These are phyloP conservation scores for Kluyveromyces marxianus DNA, from an alignment of 1,139 yeast species.

Conservation along the genomic window DNA sequence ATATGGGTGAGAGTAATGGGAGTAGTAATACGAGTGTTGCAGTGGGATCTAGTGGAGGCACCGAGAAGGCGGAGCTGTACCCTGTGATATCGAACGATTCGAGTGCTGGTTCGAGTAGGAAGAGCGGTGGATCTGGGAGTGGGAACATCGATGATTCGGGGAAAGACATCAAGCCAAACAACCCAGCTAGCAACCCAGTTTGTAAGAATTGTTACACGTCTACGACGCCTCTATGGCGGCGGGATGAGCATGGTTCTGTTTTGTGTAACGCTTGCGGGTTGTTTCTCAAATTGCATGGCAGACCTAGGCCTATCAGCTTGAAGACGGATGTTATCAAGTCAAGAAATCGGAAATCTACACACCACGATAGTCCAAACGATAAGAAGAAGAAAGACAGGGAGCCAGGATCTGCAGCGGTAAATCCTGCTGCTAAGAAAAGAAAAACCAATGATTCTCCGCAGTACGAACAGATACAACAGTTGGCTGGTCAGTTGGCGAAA, in stretches of 20 bases:
- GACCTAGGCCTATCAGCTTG: constrained; percentile 83
- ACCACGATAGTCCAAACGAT: constrained; percentile 27
- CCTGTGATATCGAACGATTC: constrained; percentile 1
- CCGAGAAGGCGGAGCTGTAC: neutral
- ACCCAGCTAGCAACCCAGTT: constrained; percentile 38
- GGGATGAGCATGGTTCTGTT: constrained; percentile 90
- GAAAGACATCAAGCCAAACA: constrained; percentile 3
- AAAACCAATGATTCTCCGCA: neutral
- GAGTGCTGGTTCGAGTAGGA: neutral
- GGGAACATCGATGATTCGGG: neutral
- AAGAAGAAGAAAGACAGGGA: constrained; percentile 12
- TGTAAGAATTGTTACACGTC: constrained; percentile 90
- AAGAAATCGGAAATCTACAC: constrained; percentile 53
- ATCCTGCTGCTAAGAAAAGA: constrained; percentile 5
- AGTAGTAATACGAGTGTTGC: neutral
- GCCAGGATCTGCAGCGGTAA: neutral
- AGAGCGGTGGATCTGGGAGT: neutral
- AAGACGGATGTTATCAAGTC: constrained; percentile 90
- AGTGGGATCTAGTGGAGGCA: neutral
- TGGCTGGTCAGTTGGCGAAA: no score
- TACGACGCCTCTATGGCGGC: constrained; percentile 91
- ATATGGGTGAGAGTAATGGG: neutral
- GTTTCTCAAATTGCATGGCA: constrained; percentile 82
- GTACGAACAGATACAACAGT: no score
- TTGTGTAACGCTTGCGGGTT: constrained; percentile 94